These are phyloP conservation scores for Marsdenia floribunda DNA, from an alignment of 257 asterid species.

Conservation along the genomic window DNA sequence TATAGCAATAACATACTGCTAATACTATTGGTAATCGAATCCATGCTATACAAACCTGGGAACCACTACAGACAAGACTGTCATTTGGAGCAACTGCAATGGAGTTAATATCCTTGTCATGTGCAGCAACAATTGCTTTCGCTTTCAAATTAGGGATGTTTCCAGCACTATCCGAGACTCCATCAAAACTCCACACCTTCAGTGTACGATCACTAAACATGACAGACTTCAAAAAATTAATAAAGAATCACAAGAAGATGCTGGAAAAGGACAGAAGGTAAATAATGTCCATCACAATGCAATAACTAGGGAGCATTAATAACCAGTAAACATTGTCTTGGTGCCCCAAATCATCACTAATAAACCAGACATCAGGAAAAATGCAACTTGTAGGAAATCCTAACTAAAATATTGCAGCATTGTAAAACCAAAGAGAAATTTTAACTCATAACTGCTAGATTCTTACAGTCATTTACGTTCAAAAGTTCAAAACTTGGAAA, in stretches of 20 bases:
- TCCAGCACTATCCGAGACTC: conserved; percentile 39
- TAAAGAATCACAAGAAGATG: neutral
- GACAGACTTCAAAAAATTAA: conserved; percentile 14
- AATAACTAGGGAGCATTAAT: neutral
- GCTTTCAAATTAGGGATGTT: conserved; percentile 58
- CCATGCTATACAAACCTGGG: conserved; percentile 61
- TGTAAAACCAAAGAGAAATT: neutral
- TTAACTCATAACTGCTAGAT: neutral
- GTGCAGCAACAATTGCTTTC: conserved; percentile 90
- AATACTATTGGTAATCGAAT: neutral
- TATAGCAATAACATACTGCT: neutral
- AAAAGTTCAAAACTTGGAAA: neutral
- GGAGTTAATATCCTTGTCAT: conserved; percentile 93
- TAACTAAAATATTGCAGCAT: neutral
- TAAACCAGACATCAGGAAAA: neutral
- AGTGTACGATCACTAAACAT: conserved; percentile 73
- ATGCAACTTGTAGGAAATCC: neutral
- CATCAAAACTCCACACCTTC: conserved; percentile 87
- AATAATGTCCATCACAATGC: neutral
- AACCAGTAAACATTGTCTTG: neutral
- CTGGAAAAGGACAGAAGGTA: neutral
- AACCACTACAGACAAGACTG: conserved; percentile 95
- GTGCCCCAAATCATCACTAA: neutral
- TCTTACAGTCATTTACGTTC: neutral
- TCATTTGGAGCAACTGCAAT: conserved; percentile 90